Evolutionary conservation across 345 rosid species (phyloP).

Genomic region (Camelina laxa): DNA sequence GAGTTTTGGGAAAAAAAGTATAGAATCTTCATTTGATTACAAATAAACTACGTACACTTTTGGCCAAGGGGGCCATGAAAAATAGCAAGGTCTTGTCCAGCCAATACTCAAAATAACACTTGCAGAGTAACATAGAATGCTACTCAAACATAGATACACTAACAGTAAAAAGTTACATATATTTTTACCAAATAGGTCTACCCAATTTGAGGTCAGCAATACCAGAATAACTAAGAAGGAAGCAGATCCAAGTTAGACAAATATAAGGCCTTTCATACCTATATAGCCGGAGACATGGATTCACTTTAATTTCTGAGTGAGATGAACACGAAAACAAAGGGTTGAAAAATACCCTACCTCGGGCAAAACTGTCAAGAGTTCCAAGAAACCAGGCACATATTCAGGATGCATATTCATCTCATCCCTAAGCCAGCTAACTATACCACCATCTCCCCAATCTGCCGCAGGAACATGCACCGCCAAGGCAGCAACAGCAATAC

Average conservation of each 20-base stretch:
- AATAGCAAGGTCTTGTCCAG: conserved; percentile 17
- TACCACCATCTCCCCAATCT: conserved; percentile 98
- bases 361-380: conserved; percentile 91
- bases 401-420: conserved; percentile 96
- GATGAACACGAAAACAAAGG: conserved; percentile 24
- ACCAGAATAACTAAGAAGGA: conserved; percentile 16
- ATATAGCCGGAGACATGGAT: conserved; percentile 6
- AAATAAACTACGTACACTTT: neutral
- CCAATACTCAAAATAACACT: conserved; percentile 5
- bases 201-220: conserved; percentile 20
- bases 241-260: conserved; percentile 19
- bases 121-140: neutral
- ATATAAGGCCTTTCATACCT: conserved; percentile 32
- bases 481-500: conserved; percentile 98
- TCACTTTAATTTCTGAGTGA: neutral
- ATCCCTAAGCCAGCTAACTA: conserved; percentile 86
- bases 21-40: neutral
- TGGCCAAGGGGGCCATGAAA: conserved; percentile 3
- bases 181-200: conserved; percentile 16
- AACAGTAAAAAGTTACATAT: neutral
- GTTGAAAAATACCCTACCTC: conserved; percentile 62
- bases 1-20: neutral
- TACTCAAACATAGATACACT: neutral
- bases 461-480: conserved; percentile 97
- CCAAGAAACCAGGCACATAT: conserved; percentile 94